Evolutionary conservation across 352 stramenopile genomes (phyloP).

Genomic region (Globisporangium cystogenes): DNA sequence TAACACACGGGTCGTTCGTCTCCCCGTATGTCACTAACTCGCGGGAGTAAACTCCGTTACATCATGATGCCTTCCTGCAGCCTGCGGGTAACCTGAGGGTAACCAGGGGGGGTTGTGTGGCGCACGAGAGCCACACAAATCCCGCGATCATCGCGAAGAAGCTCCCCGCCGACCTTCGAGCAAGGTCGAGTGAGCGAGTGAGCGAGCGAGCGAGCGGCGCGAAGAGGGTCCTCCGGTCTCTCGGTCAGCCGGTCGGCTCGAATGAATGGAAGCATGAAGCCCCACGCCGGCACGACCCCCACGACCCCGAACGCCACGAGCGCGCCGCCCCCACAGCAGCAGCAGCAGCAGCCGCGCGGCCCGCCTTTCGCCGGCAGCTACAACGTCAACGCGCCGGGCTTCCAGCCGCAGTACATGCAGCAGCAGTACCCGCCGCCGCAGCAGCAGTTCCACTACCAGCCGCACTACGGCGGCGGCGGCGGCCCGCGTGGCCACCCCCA

Average conservation of each 20-base stretch:
- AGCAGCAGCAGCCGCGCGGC: constrained; percentile 10
- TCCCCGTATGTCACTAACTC: too few relatives aligned
- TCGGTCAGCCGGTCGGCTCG: neutral
- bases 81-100: too few relatives aligned
- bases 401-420: constrained; percentile 30
- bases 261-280: constrained; percentile 50
- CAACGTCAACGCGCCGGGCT: constrained; percentile 26
- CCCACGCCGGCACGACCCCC: constrained; percentile 22
- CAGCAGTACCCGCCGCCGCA: constrained; percentile 28
- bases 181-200: too few relatives aligned
- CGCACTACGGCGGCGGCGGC: constrained; percentile 25
- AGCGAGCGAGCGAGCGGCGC: neutral
- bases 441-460: constrained; percentile 24
- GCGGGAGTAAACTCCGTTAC: too few relatives aligned
- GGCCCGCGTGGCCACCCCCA: constrained; percentile 29
- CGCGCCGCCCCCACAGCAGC: constrained; percentile 8
- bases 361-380: constrained; percentile 20
- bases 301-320: constrained; percentile 11
- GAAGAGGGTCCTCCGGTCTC: too few relatives aligned
- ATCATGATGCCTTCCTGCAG: too few relatives aligned
- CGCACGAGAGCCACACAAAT: too few relatives aligned
- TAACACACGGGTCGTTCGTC: too few relatives aligned
- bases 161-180: too few relatives aligned
- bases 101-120: too few relatives aligned
- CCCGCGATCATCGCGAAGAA: neutral